Evolutionary conservation across 805 yeast genomes (phyloP).

Genomic region (Brettanomyces nanus): DNA sequence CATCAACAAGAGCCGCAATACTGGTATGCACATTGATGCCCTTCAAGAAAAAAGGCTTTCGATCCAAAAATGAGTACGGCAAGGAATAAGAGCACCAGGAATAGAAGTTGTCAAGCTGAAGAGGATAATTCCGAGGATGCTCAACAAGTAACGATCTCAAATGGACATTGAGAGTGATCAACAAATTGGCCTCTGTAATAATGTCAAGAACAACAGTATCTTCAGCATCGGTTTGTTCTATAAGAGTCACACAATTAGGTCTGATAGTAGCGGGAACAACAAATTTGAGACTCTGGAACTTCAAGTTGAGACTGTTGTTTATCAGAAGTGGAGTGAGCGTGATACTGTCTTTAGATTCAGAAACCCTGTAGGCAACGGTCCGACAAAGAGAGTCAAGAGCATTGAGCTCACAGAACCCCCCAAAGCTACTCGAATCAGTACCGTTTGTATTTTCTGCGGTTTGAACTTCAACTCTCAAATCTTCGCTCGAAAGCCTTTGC

Average conservation of each 20-base stretch:
- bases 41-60: slow-evolving; percentile 46
- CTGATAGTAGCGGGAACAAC: slow-evolving; percentile 30
- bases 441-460: background rate
- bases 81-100: slow-evolving; percentile 63
- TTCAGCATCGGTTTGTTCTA: slow-evolving; percentile 21
- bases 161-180: slow-evolving; percentile 41
- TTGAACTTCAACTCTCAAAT: background rate
- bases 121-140: slow-evolving; percentile 6
- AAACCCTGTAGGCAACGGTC: slow-evolving; percentile 25
- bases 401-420: slow-evolving; percentile 12
- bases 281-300: slow-evolving; percentile 31
- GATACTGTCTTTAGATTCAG: slow-evolving; percentile 25
- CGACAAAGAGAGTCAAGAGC: slow-evolving; percentile 19
- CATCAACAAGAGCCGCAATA: slow-evolving; percentile 63
- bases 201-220: slow-evolving; percentile 37
- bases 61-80: slow-evolving; percentile 56
- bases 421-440: slow-evolving; percentile 7
- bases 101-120: slow-evolving; percentile 21
- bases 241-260: slow-evolving; percentile 29
- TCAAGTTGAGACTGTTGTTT: slow-evolving; percentile 27
- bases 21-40: slow-evolving; percentile 37
- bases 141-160: slow-evolving; percentile 33
- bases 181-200: slow-evolving; percentile 41
- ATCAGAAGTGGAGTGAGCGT: slow-evolving; percentile 33
- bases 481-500: slow-evolving; percentile 1